Base-by-base conservation (phyloP, 345 rosid species). In the Citrus medica region DNA sequence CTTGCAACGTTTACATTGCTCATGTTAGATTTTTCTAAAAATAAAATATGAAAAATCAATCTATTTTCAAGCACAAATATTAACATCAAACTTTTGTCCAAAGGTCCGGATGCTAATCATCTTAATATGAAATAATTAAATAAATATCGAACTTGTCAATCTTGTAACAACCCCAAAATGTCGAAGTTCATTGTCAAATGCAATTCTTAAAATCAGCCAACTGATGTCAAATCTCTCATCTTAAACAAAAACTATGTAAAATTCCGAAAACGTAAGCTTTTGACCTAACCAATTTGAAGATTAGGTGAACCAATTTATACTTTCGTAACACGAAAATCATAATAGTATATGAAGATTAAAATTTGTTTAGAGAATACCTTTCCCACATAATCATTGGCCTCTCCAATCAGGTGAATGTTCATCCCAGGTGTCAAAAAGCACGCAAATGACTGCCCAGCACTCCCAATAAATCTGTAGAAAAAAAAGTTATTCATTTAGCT, bases 361-460 rank as follows among this genome's bases (percentile, higher is more conserved):
- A 68, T 60, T 69, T 56, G 46, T 69, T 33, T 53, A 73, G 16
- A 17, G 51, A 72, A 65, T 86, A 96, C 99, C 99, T 96, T 96
- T 71, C 99, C 98, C 53, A 96, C 99, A 72, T 94, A 96, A 87
- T 96, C 99, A 82, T 96, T 96, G 28, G 98, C 89, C 86, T 96
- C 99, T 87, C 99, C 99, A 33, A 94, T 85, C 71, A 96, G 94
- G 60, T 86, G 86, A 81, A 96, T 87, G 81, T 89, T 92, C 98
- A 94, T 96, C 81, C 98, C 99, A 53, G 99, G 99, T 14, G 93
- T 92, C 89, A 96, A 87, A 85, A 96, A 96, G 88, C 99, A 96
- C 16, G 83, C 93, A 88, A 96, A 96, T 21, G 99, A 96, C 84
- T 96, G 99, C 82, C 99, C 99, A 1, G 97, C 99, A 79, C 99